Evolutionary conservation across 1,284 basidiomycete species (phyloP).

Genomic region (Puccinia novopanici): DNA sequence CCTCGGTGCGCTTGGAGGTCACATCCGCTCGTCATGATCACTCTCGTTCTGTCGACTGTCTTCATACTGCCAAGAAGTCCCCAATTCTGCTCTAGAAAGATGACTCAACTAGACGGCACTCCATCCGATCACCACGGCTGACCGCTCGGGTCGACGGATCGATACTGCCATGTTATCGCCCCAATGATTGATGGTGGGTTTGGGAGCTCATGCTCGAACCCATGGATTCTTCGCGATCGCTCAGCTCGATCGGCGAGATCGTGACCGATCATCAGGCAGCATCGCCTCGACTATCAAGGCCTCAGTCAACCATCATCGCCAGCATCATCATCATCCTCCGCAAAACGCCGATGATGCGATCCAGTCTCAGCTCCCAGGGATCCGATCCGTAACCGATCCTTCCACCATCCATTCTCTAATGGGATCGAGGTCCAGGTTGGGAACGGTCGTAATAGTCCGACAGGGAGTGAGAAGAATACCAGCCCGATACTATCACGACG

Average conservation of each 20-base stretch:
- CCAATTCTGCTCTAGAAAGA: slow-evolving; percentile 33
- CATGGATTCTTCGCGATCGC: slow-evolving; percentile 48
- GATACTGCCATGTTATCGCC: slow-evolving; percentile 43
- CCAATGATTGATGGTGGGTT: slow-evolving; percentile 39
- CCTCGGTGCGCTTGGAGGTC: slow-evolving; percentile 29
- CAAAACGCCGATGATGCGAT: slow-evolving; percentile 6
- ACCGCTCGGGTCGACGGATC: slow-evolving; percentile 25
- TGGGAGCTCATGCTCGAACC: slow-evolving; percentile 36
- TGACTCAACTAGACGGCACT: slow-evolving; percentile 28
- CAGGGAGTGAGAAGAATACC: background rate
- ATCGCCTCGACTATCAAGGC: background rate
- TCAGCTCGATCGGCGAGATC: slow-evolving; percentile 50
- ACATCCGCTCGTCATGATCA: slow-evolving; percentile 39
- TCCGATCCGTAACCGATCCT: slow-evolving; percentile 17
- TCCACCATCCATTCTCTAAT: slow-evolving; percentile 36
- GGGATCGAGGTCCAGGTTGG: slow-evolving; percentile 5
- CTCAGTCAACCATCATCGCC: background rate
- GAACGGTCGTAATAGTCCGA: background rate
- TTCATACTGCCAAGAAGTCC: slow-evolving; percentile 8
- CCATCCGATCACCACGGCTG: slow-evolving; percentile 43
- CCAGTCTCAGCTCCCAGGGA: slow-evolving; percentile 28
- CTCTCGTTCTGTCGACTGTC: slow-evolving; percentile 43
- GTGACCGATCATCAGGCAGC: slow-evolving; percentile 31
- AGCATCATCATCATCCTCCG: background rate
- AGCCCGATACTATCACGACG: slow-evolving; percentile 30